phyloP scores from a whole-genome alignment of 1,284 basidiomycete genomes.

The Apiotrichum siamense region DNA sequence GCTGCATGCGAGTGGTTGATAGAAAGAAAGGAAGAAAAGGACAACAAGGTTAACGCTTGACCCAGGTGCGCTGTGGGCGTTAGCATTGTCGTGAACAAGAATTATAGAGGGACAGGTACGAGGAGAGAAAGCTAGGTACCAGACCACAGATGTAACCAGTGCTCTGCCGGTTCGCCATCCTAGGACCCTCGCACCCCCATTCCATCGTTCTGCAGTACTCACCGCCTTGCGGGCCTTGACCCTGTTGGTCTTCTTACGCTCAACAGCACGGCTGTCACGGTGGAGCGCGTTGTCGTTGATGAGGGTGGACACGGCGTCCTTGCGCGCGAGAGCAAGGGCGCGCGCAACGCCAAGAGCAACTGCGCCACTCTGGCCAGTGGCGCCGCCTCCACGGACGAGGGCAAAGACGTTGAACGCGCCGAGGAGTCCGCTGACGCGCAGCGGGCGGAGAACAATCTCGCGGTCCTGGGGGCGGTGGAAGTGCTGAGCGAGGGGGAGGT shows the following conservation, averaged over 20 bases:
- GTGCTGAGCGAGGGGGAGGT: conserved; percentile 67
- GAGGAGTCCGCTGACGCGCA: conserved; percentile 76
- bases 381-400: conserved; percentile 80
- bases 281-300: conserved; percentile 75
- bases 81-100: background rate
- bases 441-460: conserved; percentile 71
- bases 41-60: conserved; percentile 70
- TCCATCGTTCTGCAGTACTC: conserved; percentile 46
- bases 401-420: conserved; percentile 91
- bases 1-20: conserved; percentile 7
- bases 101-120: background rate
- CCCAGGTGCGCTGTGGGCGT: conserved; percentile 70
- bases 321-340: conserved; percentile 66
- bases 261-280: conserved; percentile 94
- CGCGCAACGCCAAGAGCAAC: conserved; percentile 76
- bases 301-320: conserved; percentile 60
- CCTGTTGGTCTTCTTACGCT: conserved; percentile 91
- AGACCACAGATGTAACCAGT: too few species aligned
- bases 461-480: conserved; percentile 73
- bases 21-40: background rate
- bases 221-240: conserved; percentile 88
- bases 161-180: too few species aligned
- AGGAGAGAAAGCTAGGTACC: background rate
- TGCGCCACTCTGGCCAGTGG: conserved; percentile 85
- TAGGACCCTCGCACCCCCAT: too few species aligned